Evolutionary conservation across 208 protist genomes (phyloP), one percentile per base, ranked within the genome.

Genomic region (Crithidia expoeki): DNA sequence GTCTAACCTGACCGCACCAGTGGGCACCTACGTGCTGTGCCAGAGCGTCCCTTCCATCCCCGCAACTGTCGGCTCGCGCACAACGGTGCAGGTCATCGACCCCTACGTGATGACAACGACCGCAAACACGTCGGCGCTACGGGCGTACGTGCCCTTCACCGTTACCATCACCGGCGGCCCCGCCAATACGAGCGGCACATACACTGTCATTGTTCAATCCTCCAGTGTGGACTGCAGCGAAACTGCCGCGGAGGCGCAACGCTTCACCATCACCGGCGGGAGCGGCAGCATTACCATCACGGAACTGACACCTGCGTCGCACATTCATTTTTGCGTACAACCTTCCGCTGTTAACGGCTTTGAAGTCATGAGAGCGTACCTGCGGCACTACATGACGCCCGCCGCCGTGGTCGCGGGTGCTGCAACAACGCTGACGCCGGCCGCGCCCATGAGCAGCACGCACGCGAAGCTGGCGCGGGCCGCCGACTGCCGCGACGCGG

Each of bases 321-420:
- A 68, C 6, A 50, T 83, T 30, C 50, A 67, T 42, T 83, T 84
- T 49, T 84, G 77, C 68, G 47, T 84, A 4, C 50, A 52, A 23
- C 50, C 71, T 2, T 55, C 56, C n/a, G 5, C 46, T 2, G 61
- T 70, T 10, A 66, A 72, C 60, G 65, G 68, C 58, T 75, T 84
- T 50, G 46, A 73, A 34, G 74, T 74, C 49, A 59, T 74, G 69
- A 51, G 40, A 2, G 49, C 49, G 4, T 68, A 63, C 46, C 68
- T 92, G 62, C 55, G 63, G n/a, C 56, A 72, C 34, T 92, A 92
- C 78, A 85, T 89, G 80, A 70, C 80, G 33, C 86, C 86, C 12
- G 72, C 80, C 0, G 74, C 73, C 12, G 80, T 92, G 60, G 63
- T 92, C 40, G 62, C 80, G 47, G 78, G 65, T 60, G 71, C 55